Percentiles rank a stretch among this genome's conserved stretches.
These are phyloP conservation scores for Sanghuangporus baumii DNA, from an alignment of 1,284 basidiomycete species.

Conservation along the genomic window DNA sequence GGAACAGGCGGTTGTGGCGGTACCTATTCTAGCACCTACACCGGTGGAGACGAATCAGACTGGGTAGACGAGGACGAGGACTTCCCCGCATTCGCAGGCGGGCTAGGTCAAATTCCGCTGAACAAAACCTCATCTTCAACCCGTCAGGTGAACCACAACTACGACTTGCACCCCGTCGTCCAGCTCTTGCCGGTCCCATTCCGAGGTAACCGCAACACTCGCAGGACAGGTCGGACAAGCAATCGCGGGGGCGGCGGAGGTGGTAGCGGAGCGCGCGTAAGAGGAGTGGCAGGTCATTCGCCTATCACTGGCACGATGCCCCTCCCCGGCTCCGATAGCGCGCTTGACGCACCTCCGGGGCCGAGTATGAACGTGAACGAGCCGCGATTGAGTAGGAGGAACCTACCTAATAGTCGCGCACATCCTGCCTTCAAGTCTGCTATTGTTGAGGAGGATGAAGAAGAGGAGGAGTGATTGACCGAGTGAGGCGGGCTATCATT, in stretches of 20 bases:
- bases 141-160: background rate
- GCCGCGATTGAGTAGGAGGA: constrained; percentile 45
- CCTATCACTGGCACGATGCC: constrained; percentile 54
- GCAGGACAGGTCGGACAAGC: constrained; percentile 3
- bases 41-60: constrained; percentile 57
- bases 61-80: constrained; percentile 85
- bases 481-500: background rate
- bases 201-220: constrained; percentile 12
- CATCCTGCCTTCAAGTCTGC: constrained; percentile 56
- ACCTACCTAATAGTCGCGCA: constrained; percentile 54
- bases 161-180: constrained; percentile 28
- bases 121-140: constrained; percentile 21
- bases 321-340: constrained; percentile 39
- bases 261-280: constrained; percentile 10
- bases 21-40: too few species aligned
- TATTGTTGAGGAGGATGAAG: constrained; percentile 75
- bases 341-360: constrained; percentile 34
- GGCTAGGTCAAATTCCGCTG: constrained; percentile 63
- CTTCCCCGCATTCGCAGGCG: constrained; percentile 66
- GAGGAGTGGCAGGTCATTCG: constrained; percentile 45
- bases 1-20: too few species aligned
- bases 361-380: constrained; percentile 26
- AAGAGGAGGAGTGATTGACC: constrained; percentile 40
- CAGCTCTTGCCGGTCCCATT: constrained; percentile 22
- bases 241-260: background rate